Evolutionary conservation across 345 rosid genomes (phyloP), one percentile per base, ranked within the genome.

Genomic region (Eucalyptus regnans): DNA sequence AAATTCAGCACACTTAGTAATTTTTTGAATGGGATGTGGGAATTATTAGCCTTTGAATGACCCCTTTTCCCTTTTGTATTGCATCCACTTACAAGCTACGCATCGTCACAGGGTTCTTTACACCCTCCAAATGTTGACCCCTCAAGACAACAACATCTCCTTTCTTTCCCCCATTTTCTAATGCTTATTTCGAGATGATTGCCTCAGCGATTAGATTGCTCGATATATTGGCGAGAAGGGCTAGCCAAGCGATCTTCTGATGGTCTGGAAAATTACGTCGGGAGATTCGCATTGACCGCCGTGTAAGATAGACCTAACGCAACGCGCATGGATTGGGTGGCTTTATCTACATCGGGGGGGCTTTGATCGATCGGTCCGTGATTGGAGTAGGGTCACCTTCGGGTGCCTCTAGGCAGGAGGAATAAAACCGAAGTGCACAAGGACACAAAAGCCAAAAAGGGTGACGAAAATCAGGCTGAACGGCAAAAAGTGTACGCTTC

Each of bases 71-170:
- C 27, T 86, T 86, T 44, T 76, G 56, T 85, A n/a, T 89, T 89
- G 88, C 86, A 76, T 46, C 86, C 71, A 81, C 95, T 92, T 95
- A 6, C 92, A 93, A 94, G 96, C 95, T 83, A 95, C 92, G 96
- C 93, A 91, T 91, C 90, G 89, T 90, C 91, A 64, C 66, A 12
- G 31, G 58, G 7, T 81, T 85, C 10, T 4, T 71, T 71, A 37
- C 81, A 10, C 25, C 46, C 46, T 20, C 81, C 27, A 9, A 37
- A 9, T 76, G 48, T 76, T 6, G 84, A 76, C 84, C 3, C 23
- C 15, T 1, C 48, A 22, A 11, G 84, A 41, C 84, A 20, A 18
- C 81, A 3, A 20, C 27, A 37, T 23, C 76, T 18, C 71, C 50
- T 86, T 20, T 7, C 25, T 6, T 81, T 29, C n/a, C 25, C n/a